Conservation (phyloP, 768 basidiomycete species). For the Russula ochroleuca region DNA sequence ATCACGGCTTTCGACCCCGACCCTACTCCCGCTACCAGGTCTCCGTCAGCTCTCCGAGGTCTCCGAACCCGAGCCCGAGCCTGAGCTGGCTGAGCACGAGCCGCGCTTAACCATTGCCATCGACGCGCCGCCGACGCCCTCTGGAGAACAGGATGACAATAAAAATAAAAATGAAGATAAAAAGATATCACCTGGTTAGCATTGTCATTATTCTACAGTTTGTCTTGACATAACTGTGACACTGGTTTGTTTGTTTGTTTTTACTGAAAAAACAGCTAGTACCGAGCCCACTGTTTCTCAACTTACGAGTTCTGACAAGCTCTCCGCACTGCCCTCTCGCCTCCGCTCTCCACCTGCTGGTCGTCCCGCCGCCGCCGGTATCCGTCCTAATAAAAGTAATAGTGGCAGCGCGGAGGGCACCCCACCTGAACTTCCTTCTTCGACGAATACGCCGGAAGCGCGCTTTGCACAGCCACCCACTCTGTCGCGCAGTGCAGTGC, state of each 20-base stretch:
- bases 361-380: conserved; percentile 34
- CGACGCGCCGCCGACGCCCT: not conserved
- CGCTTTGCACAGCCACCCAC: not conserved
- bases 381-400: not conserved
- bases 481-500: conserved; percentile 22
- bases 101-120: not conserved
- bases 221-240: too few relatives aligned
- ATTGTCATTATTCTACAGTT: too few relatives aligned
- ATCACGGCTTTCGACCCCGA: not conserved
- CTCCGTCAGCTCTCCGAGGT: conserved; percentile 10
- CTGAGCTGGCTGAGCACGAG: not conserved
- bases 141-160: not conserved
- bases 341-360: conserved; percentile 35
- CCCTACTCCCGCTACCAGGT: not conserved
- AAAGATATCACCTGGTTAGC: conserved; percentile 2
- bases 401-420: conserved; percentile 39
- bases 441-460: not conserved
- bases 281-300: conserved; percentile 33
- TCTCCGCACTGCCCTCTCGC: conserved; percentile 37
- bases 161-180: not conserved
- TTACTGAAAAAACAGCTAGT: conserved; percentile 22
- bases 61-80: not conserved
- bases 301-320: conserved; percentile 44
- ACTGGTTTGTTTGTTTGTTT: not conserved
- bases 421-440: conserved; percentile 25